phyloP scores from a whole-genome alignment of 106 monocot species.

The Apostasia ramifera region DNA sequence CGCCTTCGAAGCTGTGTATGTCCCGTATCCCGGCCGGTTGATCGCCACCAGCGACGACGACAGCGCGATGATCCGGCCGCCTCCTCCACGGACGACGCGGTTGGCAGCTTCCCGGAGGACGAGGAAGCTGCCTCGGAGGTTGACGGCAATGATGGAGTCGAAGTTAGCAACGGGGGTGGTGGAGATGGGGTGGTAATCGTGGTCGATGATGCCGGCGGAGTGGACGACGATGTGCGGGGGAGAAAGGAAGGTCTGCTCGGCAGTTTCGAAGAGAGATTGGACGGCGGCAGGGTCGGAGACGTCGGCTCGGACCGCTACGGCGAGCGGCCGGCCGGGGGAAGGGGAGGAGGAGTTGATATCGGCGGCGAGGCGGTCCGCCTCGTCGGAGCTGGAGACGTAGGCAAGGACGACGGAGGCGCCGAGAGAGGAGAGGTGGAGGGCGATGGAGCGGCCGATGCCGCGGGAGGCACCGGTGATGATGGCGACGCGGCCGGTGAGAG shows the following conservation, averaged over 20 bases:
- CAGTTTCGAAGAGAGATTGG: slow-evolving; percentile 51
- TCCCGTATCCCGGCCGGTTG: slow-evolving; percentile 23
- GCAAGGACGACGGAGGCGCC: slow-evolving; percentile 49
- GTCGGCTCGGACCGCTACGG: slow-evolving; percentile 41
- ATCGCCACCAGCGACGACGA: slow-evolving; percentile 31
- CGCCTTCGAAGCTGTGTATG: slow-evolving; percentile 58
- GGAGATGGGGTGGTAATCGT: slow-evolving; percentile 23
- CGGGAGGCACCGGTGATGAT: slow-evolving; percentile 65
- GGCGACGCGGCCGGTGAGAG: slow-evolving; percentile 42
- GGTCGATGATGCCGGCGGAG: slow-evolving; percentile 45
- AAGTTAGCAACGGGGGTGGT: slow-evolving; percentile 22
- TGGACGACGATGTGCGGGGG: slow-evolving; percentile 38
- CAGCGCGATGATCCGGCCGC: slow-evolving; percentile 45
- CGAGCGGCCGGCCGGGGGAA: slow-evolving; percentile 2
- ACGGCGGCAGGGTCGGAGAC: slow-evolving; percentile 32
- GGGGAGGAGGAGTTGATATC: slow-evolving; percentile 20
- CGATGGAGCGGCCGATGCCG: slow-evolving; percentile 56
- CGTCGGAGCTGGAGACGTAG: slow-evolving; percentile 35
- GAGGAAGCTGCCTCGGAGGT: slow-evolving; percentile 47
- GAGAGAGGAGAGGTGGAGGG: slow-evolving; percentile 47
- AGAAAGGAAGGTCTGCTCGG: slow-evolving; percentile 36
- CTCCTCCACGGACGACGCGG: slow-evolving; percentile 36
- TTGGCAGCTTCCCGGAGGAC: slow-evolving; percentile 41
- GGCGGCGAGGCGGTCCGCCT: slow-evolving; percentile 41
- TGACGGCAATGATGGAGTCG: slow-evolving; percentile 37